Base-by-base conservation (phyloP, 1,139 yeast species). In the Saccharomyces hybrid region DNA sequence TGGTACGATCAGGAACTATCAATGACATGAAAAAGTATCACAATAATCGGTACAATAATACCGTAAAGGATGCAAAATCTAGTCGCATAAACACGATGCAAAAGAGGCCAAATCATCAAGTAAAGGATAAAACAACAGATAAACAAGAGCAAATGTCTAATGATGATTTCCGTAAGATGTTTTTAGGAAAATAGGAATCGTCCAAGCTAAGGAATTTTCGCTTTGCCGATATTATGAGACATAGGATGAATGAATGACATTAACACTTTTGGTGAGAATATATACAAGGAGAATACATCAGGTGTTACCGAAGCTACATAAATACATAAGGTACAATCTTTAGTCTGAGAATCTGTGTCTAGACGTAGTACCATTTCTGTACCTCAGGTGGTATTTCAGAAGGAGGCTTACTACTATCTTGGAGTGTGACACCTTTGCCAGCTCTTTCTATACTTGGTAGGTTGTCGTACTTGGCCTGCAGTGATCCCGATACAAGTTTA, bases 401-500 rank as follows among this genome's bases (percentile, higher is more conserved):
- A 46, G 74, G 77, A 4, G 69, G 63, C 31, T 57, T 46, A 23
- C 61, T 57, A 3, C 59, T 54, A 0, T 65, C 58, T 7, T 63
- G 60, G 3, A 61, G 52, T 8, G 65, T 61, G n/a, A 72, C 52
- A 5, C 59, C 57, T 7, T 53, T 50, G 1, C 66, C 64, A 3
- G 65, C 61, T 27, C 61, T 79, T 48, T 62, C 65, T 38, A 72
- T 72, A 31, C 42, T 14, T 2, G 79, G 79, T 5, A 68, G 49
- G 2, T 55, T 47, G 2, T 69, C 69, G 52, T 67, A 66, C 58
- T 77, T 23, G 11, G 6, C 16, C 5, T 27, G 47, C 46, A 70
- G 72, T 59, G 75, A 73, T 55, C 88, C 89, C 59, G 75, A 71
- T 59, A 88, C 76, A 64, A 91, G 78, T 56, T 70, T 75, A 59